A percentile compares a stretch with the other conserved stretches of the same genome.
Evolutionary conservation across 2,329 filamentous ascomycete species (phyloP).

Genomic region (Juglanconis oblonga): DNA sequence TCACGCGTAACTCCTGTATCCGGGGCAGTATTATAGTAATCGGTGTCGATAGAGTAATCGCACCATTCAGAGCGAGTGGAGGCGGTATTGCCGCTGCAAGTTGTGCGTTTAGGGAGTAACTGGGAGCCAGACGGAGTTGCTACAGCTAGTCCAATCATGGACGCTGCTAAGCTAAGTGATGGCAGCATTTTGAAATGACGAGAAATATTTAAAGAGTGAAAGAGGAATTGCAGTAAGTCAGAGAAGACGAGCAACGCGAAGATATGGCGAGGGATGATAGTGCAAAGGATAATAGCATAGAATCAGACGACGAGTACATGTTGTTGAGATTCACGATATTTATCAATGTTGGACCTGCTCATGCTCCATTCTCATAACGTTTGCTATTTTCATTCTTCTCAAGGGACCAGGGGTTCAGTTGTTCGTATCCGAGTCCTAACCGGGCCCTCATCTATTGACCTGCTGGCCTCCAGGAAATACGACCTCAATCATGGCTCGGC

Average conservation of each 20-base stretch:
- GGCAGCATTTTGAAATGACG: conserved; percentile 2
- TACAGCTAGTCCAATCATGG: background rate
- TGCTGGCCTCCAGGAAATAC: no score
- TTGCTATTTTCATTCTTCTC: no score
- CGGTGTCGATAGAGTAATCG: conserved; percentile 37
- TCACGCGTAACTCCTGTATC: conserved; percentile 41
- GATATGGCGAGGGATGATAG: no score
- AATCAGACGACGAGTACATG: no score
- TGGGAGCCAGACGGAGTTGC: background rate
- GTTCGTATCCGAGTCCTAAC: no score
- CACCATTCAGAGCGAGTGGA: conserved; percentile 33
- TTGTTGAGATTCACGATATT: no score
- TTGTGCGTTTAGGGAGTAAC: background rate
- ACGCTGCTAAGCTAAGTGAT: conserved; percentile 5
- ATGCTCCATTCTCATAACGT: no score
- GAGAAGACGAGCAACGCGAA: background rate
- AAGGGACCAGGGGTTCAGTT: no score
- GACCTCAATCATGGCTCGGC: no score
- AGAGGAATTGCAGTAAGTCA: background rate
- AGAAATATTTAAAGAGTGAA: background rate
- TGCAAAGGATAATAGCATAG: no score
- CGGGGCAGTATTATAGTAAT: conserved; percentile 31
- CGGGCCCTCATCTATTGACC: no score
- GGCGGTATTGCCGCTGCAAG: conserved; percentile 25
- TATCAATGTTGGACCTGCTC: no score